Base-by-base conservation (phyloP, 1,284 basidiomycete species). In the Microstroma glucosiphilum region DNA sequence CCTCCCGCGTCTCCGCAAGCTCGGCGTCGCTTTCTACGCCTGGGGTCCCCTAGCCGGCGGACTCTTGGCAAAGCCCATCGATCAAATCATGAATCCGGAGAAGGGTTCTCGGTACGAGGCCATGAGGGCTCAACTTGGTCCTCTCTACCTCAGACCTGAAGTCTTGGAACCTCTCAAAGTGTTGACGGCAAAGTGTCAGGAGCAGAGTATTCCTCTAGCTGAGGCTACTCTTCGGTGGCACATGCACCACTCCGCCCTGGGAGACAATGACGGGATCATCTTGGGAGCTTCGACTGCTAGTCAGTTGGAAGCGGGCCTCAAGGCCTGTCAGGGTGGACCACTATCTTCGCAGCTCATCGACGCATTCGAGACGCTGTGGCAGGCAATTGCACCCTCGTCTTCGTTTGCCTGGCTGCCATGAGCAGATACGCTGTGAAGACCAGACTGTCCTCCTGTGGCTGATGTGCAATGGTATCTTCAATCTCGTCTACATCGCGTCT, bases 1-100 rank as follows among this genome's bases (percentile, higher is more conserved):
- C 37, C 64, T 74, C 40, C 69, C 71, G n/a, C 49, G 62, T n/a
- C 61, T 74, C 7, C 67, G 69, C 19, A 67, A 65, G 13, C 78
- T 93, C 40, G 88, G 89, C 72, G 81, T 89, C 21, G 66, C 83
- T 30, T 66, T 72, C 40, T 66, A 75, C 61, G 60, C 80, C 86
- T 61, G 80, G 80, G 64, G 65, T 82, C 57, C 74, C 74, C 40
- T 75, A 76, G 60, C 61, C 19, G 72, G 72, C 19, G 69, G 69
- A 17, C 40, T 67, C 68, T 42, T 68, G 41, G 59, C 57, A 6
- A 60, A 60, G 41, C 11, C 13, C 9, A 60, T 60, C 30, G 49
- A 60, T 17, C 55, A 60, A 17, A 13, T 60, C 4, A 4, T 17
- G 19, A 59, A 59, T n/a, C 59, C 59, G 2, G 42, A 51, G 19